Percentiles rank a stretch among this genome's conserved stretches.
These are phyloP conservation scores for Kokia cookei DNA, from an alignment of 441 rosid genomes.

Conservation along the genomic window DNA sequence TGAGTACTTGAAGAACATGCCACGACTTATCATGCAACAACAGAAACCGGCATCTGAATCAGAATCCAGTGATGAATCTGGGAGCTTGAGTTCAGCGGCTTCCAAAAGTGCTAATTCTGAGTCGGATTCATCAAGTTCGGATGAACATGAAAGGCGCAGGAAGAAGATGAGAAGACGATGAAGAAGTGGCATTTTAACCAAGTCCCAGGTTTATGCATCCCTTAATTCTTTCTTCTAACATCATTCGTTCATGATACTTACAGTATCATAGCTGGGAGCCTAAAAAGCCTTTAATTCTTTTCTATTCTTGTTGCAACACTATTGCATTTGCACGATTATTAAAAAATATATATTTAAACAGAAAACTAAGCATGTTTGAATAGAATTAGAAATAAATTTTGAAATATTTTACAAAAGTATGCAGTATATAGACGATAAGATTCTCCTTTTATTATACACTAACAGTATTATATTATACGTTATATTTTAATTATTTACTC, in stretches of 20 bases:
- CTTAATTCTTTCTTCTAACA: background rate
- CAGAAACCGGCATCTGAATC: slow-evolving; percentile 47
- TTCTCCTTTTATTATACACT: too few species aligned
- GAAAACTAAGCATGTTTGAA: background rate
- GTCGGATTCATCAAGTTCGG: slow-evolving; percentile 18
- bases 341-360: background rate
- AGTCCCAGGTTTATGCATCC: background rate
- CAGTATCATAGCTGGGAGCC: background rate
- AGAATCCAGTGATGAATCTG: slow-evolving; percentile 33
- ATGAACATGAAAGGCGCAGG: slow-evolving; percentile 35
- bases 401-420: background rate
- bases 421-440: background rate
- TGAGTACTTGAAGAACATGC: slow-evolving; percentile 93
- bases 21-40: slow-evolving; percentile 86
- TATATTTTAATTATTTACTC: background rate
- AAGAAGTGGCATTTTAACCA: background rate
- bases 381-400: background rate
- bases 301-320: background rate
- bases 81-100: background rate
- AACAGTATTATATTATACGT: background rate
- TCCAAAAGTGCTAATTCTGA: background rate
- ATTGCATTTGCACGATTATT: background rate
- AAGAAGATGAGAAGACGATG: slow-evolving; percentile 22
- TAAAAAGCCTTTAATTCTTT: background rate
- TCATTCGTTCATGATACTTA: background rate